Evolutionary conservation across 2,329 filamentous ascomycete species (phyloP).

Genomic region (Colletotrichum magnum): DNA sequence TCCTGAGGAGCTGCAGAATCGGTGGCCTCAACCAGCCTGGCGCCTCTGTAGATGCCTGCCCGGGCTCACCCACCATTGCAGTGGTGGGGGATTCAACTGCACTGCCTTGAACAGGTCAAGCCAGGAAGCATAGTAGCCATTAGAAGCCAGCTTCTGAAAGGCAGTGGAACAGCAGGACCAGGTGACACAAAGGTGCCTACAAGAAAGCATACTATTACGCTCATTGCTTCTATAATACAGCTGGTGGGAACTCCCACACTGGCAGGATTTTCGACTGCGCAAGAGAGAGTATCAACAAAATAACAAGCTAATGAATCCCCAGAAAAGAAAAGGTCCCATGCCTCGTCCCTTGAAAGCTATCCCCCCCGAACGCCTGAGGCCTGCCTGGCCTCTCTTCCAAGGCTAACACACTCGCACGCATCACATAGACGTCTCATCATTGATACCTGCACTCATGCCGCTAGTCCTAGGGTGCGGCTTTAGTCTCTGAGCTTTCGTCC

Average conservation of each 20-base stretch:
- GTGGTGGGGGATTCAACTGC: too few species aligned
- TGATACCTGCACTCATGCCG: neutral
- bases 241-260: neutral
- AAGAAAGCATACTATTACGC: conserved; percentile 17
- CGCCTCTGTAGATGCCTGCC: too few species aligned
- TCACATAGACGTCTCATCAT: conserved; percentile 26
- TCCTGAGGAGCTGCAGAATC: too few species aligned
- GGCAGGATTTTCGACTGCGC: neutral
- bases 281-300: conserved; percentile 33
- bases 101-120: too few species aligned
- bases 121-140: too few species aligned
- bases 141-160: neutral
- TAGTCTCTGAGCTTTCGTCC: conserved; percentile 35
- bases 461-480: conserved; percentile 30
- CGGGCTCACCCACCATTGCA: too few species aligned
- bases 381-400: conserved; percentile 10
- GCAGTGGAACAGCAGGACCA: neutral
- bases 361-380: conserved; percentile 28
- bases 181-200: conserved; percentile 7
- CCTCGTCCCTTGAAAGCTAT: conserved; percentile 24
- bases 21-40: neutral
- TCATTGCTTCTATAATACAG: conserved; percentile 35
- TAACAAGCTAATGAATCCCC: conserved; percentile 12
- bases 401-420: neutral
- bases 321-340: conserved; percentile 6